phyloP scores from a whole-genome alignment of 768 basidiomycete species.

The Termitomyces sp. region DNA sequence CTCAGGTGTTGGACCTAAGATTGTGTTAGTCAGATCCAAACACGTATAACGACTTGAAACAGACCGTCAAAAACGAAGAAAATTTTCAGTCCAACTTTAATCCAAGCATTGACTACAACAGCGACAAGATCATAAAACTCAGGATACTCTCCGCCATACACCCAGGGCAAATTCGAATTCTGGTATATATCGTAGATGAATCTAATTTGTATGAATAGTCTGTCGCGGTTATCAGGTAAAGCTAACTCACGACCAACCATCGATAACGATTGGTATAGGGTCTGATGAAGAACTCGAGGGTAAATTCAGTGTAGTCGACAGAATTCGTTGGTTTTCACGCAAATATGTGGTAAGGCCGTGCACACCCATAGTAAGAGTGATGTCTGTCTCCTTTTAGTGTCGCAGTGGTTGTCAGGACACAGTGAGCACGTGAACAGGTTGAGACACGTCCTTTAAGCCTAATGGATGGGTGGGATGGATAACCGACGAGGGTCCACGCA shows the following conservation, averaged over 20 bases:
- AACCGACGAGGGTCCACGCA: no score
- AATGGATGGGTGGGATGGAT: no score
- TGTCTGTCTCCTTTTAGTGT: background rate
- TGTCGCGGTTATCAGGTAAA: constrained; percentile 3
- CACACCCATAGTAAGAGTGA: constrained; percentile 36
- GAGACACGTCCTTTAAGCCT: background rate
- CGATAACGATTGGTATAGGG: constrained; percentile 57
- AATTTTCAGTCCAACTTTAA: constrained; percentile 54
- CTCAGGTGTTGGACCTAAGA: constrained; percentile 59
- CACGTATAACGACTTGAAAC: constrained; percentile 14
- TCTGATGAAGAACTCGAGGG: constrained; percentile 11
- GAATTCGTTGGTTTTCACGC: constrained; percentile 37
- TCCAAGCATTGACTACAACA: constrained; percentile 59
- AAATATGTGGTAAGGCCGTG: constrained; percentile 50
- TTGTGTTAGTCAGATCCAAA: constrained; percentile 10
- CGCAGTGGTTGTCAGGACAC: background rate
- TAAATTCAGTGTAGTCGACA: constrained; percentile 28
- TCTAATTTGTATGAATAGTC: constrained; percentile 27
- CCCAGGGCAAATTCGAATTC: constrained; percentile 67
- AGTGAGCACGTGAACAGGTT: background rate
- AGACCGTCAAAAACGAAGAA: constrained; percentile 83
- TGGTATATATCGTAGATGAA: constrained; percentile 70
- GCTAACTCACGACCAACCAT: constrained; percentile 80
- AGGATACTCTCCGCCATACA: constrained; percentile 78
- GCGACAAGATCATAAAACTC: constrained; percentile 45